Evolutionary conservation across 1,284 basidiomycete genomes (phyloP), one percentile per base, ranked within the genome.

Genomic region (Nidula niveotomentosa): DNA sequence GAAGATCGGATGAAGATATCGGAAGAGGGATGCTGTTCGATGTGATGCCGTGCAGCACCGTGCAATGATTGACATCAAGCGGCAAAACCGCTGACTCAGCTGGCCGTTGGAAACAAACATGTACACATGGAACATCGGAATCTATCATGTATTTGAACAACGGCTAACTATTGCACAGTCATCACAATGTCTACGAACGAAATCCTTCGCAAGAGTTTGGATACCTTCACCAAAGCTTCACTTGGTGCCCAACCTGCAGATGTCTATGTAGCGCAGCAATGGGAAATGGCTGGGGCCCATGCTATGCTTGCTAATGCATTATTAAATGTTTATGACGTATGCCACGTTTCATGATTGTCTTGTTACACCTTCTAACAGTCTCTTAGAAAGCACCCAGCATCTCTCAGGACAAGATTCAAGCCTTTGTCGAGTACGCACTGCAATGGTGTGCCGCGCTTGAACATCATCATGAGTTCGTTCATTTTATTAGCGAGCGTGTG

Each of bases 371-470:
- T 41, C 15, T 41, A 15, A 41, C 12, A 15, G 15, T 12, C 15
- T 41, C 12, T 41, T 41, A 41, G 39, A 41, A 41, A 41, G 12
- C 39, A 41, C 12, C 12, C 7, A 12, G 4, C 15, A 41, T 60
- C 5, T 53, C 58, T 12, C 17, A 35, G 30, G 51, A 43, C 36
- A 58, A 61, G 35, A 23, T 30, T 13, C 52, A 56, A 15, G 34
- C 39, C 15, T 61, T 61, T 35, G 47, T 58, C 12, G 51, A 60
- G 50, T 61, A 60, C 46, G 56, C 56, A 7, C 48, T 61, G 48
- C 58, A 55, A 49, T 61, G 58, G 58, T 55, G 56, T 34, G 58
- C 60, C n/a, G 56, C 39, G n/a, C 50, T 61, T 17, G 54, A 58
- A 6, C 60, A 61, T 46, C 60, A 61, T 15, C 60, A 61, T 35